phyloP scores from a whole-genome alignment of 2,329 filamentous ascomycete species.

The Sclerotinia glacialis region DNA sequence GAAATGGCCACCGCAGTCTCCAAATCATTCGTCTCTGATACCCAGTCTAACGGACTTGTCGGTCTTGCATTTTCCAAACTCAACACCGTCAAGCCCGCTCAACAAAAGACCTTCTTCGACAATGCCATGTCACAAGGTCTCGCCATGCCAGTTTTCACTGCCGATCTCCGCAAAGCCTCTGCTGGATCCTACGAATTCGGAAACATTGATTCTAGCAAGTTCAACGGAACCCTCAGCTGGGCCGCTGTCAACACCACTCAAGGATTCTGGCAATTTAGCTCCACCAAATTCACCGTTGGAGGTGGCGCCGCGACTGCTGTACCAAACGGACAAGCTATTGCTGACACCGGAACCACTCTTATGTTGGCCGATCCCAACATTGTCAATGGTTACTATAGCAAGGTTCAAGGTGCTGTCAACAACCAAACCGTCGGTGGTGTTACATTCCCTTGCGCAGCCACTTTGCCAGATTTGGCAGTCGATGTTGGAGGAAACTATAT shows the following conservation, averaged over 20 bases:
- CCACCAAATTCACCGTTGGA: constrained; percentile 47
- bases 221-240: constrained; percentile 54
- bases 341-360: constrained; percentile 47
- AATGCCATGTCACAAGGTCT: constrained; percentile 36
- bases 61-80: constrained; percentile 52
- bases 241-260: constrained; percentile 47
- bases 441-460: constrained; percentile 41
- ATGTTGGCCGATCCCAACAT: constrained; percentile 41
- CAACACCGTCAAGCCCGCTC: constrained; percentile 39
- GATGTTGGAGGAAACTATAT: constrained; percentile 43
- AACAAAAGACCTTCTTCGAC: constrained; percentile 42
- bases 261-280: constrained; percentile 58
- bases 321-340: constrained; percentile 51
- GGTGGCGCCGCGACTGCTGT: constrained; percentile 55
- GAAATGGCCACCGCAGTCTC: constrained; percentile 40
- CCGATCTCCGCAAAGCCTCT: constrained; percentile 48
- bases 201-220: constrained; percentile 52
- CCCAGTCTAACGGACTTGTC: constrained; percentile 56
- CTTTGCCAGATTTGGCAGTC: constrained; percentile 41
- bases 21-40: constrained; percentile 40
- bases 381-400: constrained; percentile 44
- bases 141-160: constrained; percentile 58
- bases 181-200: constrained; percentile 56
- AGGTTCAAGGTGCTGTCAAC: constrained; percentile 42
- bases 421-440: constrained; percentile 40